These are phyloP conservation scores for Corinectria fuckeliana DNA, from an alignment of 2,329 filamentous ascomycete genomes.

Conservation along the genomic window DNA sequence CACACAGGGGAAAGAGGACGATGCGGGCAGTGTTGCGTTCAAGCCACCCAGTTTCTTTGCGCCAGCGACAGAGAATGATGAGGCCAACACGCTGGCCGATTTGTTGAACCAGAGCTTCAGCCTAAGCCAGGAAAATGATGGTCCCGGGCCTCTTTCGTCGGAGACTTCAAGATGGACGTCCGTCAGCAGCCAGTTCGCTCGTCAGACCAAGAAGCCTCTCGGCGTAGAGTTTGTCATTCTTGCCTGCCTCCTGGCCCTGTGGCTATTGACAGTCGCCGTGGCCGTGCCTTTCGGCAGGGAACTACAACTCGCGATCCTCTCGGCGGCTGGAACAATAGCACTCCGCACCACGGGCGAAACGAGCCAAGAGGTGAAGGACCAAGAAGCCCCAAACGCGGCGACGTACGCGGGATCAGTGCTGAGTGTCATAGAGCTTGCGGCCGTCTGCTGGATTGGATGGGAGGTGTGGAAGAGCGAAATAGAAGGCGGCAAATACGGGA, in stretches of 20 bases:
- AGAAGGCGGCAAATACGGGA: slow-evolving; percentile 37
- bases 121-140: slow-evolving; percentile 42
- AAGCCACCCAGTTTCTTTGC: slow-evolving; percentile 69
- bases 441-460: slow-evolving; percentile 44
- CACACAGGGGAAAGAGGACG: slow-evolving; percentile 12
- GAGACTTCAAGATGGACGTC: not conserved
- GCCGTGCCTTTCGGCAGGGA: slow-evolving; percentile 37
- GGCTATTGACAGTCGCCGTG: slow-evolving; percentile 33
- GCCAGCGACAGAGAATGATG: slow-evolving; percentile 47
- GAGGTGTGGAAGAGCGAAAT: slow-evolving; percentile 38
- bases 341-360: slow-evolving; percentile 40
- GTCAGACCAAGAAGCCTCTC: slow-evolving; percentile 9
- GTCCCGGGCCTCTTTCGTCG: not conserved
- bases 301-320: slow-evolving; percentile 36
- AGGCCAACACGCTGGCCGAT: slow-evolving; percentile 52
- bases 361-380: slow-evolving; percentile 20
- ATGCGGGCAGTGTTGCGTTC: slow-evolving; percentile 50
- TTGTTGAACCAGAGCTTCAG: slow-evolving; percentile 53
- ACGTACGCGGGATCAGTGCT: slow-evolving; percentile 37
- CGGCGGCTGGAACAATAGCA: slow-evolving; percentile 40
- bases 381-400: slow-evolving; percentile 24
- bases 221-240: slow-evolving; percentile 34
- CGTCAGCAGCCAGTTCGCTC: not conserved
- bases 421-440: slow-evolving; percentile 42
- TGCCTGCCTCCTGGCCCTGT: slow-evolving; percentile 31